Percentiles rank a stretch among this genome's conserved stretches.
Conservation (phyloP, 73 alveolate species). For the Symbiodinium natans region DNA sequence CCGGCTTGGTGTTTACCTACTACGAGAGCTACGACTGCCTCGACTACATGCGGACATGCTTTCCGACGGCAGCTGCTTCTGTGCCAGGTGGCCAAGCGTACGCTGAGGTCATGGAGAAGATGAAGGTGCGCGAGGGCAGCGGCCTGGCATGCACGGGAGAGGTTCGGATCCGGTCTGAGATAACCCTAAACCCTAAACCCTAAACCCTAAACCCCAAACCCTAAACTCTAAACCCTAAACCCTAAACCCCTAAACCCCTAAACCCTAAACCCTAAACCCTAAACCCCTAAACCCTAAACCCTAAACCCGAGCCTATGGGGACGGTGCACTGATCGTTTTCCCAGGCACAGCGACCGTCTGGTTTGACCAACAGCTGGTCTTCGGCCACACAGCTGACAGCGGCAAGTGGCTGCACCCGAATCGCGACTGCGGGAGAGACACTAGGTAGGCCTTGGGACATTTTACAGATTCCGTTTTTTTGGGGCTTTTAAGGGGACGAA, state of each 20-base stretch:
- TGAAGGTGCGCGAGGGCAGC: background rate
- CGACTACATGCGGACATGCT: background rate
- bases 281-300: no score
- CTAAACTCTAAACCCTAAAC: no score
- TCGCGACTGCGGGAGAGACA: background rate
- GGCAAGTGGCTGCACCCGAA: background rate
- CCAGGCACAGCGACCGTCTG: slow-evolving; percentile 8
- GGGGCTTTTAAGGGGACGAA: no score
- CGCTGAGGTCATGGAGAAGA: background rate
- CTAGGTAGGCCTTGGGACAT: no score
- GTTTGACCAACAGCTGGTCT: background rate
- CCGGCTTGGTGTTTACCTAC: background rate
- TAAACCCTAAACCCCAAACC: no score
- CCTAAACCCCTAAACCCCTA: no score
- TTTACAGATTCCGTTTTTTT: no score
- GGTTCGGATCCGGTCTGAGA: no score
- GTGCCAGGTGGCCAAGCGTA: slow-evolving; percentile 7
- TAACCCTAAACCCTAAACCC: no score
- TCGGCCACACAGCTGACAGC: background rate
- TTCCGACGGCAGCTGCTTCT: background rate
- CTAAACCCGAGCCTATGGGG: no score
- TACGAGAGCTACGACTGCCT: background rate
- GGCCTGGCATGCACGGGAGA: background rate
- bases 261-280: no score
- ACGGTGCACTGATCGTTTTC: no score